Conservation (phyloP, 768 basidiomycete genomes). For the Steccherinum ochraceum region DNA sequence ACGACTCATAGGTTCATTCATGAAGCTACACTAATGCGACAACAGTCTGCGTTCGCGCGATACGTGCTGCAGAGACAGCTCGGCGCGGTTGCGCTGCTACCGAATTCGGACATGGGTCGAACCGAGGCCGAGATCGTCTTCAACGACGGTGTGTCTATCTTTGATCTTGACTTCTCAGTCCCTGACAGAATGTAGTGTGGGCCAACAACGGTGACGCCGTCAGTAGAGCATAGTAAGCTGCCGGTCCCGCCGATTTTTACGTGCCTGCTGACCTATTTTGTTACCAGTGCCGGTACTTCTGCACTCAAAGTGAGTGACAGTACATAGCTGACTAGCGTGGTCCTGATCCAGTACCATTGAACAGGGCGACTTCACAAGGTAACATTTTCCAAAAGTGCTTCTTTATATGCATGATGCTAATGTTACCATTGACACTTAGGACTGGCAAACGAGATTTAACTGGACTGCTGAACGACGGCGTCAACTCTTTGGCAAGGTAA, state of each 20-base stretch:
- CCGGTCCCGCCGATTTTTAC: constrained; percentile 12
- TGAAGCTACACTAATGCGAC: neutral
- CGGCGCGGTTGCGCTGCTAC: constrained; percentile 62
- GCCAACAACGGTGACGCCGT: constrained; percentile 98
- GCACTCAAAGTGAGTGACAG: constrained; percentile 72
- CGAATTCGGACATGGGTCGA: constrained; percentile 40
- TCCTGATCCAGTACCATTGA: neutral
- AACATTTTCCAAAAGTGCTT: no score
- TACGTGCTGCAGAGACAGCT: constrained; percentile 72
- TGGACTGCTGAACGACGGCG: constrained; percentile 91
- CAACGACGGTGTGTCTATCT: constrained; percentile 54
- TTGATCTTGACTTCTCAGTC: neutral
- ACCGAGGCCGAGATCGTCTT: constrained; percentile 67
- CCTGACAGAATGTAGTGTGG: constrained; percentile 57
- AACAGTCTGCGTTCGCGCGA: constrained; percentile 88
- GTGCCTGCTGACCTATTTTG: neutral
- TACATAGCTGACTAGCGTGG: neutral
- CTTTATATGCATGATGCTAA: no score
- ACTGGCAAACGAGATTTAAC: constrained; percentile 93
- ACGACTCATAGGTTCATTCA: no score
- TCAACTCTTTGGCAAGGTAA: constrained; percentile 85
- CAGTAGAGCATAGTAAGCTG: constrained; percentile 72
- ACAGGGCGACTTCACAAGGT: constrained; percentile 88
- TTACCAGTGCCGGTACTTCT: constrained; percentile 83
- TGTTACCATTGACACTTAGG: no score